Base-by-base conservation (phyloP, 352 stramenopile species). In the Pelagophyceae sp. region DNA sequence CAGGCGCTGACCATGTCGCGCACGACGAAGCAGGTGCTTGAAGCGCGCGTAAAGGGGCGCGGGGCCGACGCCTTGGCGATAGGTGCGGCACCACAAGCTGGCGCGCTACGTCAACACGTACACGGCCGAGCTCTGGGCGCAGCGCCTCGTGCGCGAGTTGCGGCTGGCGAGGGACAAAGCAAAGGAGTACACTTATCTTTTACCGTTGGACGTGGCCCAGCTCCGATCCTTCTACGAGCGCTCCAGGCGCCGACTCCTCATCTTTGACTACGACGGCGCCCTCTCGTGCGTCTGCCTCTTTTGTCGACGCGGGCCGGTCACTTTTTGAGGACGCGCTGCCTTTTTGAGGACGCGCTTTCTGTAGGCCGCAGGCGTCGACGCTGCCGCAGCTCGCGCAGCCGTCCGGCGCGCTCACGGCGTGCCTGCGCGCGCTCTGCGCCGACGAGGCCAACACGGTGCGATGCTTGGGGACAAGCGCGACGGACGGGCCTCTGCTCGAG, bases 71-170 rank as follows among this genome's bases (percentile, higher is more conserved):
- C n/a, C n/a, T n/a, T n/a, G n/a, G n/a, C n/a, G n/a, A n/a, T n/a
- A n/a, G n/a, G n/a, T 95, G 77, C 87, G 89, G 29, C 89, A 94
- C 77, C 88, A 94, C 67, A 87, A 92, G 72, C 80, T 93, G 27
- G 90, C 87, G 32, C 85, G 90, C 29, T 94, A 94, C 78, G 90
- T 95, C 29, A 92, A 92, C 80, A 92, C 89, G 77, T 94, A 94
- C 85, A 94, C 90, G 33, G 93, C 88, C 70, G 89, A 87, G 35
- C 77, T 94, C 17, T 94, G 90, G 90, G 88, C 87, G 0, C 87
- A 90, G 78, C 87, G 89, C 35, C 92, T 93, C 72, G 92, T 94
- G 83, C 90, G 83, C 17, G 90, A 89, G 3, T 76, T 94, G 60
- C 89, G 90, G 35, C 85, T 91, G 82, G 89, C 87, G 35, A 85